A percentile compares a stretch with the other conserved stretches of the same genome.
These are phyloP conservation scores for Venturia carpophila DNA, from an alignment of 2,329 filamentous ascomycete genomes.

Conservation along the genomic window DNA sequence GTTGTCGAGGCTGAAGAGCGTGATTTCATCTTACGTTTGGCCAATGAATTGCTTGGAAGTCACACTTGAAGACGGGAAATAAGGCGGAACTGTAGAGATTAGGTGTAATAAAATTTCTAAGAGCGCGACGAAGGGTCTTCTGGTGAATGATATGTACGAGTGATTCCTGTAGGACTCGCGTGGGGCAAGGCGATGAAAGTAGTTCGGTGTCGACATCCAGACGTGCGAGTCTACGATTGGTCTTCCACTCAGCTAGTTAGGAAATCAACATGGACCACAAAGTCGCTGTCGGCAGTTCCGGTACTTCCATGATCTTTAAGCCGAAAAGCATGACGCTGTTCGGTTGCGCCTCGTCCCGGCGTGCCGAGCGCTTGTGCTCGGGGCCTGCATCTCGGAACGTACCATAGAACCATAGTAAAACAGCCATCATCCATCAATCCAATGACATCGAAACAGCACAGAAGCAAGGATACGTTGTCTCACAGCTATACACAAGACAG, in stretches of 20 bases:
- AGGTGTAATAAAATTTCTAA: background rate
- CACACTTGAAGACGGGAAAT: background rate
- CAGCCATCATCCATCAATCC: background rate
- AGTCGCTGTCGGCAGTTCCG: background rate
- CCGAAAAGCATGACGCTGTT: background rate
- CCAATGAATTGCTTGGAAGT: background rate
- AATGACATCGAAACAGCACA: background rate
- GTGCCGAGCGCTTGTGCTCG: background rate
- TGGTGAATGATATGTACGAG: background rate
- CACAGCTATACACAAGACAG: background rate
- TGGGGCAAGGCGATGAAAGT: too few relatives aligned
- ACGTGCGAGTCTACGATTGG: too few relatives aligned
- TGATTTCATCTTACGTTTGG: background rate
- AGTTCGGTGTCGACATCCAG: too few relatives aligned
- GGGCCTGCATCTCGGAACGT: background rate
- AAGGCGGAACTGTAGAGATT: background rate
- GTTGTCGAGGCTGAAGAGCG: conserved; percentile 9
- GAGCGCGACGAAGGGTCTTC: background rate
- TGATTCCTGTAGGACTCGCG: too few relatives aligned
- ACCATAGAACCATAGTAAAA: too few relatives aligned
- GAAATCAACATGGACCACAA: too few relatives aligned
- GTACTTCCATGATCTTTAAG: background rate
- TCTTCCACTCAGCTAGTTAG: too few relatives aligned
- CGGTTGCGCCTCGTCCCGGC: background rate
- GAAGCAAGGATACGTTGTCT: background rate